These are phyloP conservation scores for Fusarium compactum DNA, from an alignment of 2,329 filamentous ascomycete species.

Conservation along the genomic window DNA sequence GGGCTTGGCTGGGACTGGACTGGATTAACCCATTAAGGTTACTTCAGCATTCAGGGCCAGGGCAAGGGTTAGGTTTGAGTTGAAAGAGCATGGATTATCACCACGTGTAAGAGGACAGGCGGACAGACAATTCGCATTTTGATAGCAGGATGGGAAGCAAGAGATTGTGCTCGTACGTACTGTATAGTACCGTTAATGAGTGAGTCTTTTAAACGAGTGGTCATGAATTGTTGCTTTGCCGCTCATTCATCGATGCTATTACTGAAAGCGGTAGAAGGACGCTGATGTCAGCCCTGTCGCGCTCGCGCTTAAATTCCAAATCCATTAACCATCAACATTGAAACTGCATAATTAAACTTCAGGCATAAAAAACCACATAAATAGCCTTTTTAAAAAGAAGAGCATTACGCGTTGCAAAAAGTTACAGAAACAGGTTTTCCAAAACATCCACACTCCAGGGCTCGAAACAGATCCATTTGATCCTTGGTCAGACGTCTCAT, in stretches of 20 bases:
- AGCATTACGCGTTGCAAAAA: slow-evolving; percentile 15
- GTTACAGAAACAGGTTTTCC: slow-evolving; percentile 19
- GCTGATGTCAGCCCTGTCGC: slow-evolving; percentile 28
- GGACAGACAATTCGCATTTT: slow-evolving; percentile 2
- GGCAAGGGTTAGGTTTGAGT: slow-evolving; percentile 29
- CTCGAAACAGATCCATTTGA: slow-evolving; percentile 30
- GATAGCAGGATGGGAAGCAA: slow-evolving; percentile 6
- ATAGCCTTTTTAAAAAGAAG: background rate
- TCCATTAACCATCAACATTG: background rate
- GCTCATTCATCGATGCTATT: background rate
- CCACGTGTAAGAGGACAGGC: slow-evolving; percentile 35
- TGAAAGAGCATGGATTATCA: slow-evolving; percentile 29
- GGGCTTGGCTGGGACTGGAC: slow-evolving; percentile 16
- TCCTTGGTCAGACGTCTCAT: slow-evolving; percentile 20
- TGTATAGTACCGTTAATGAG: background rate
- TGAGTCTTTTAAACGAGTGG: slow-evolving; percentile 9
- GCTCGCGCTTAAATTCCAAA: slow-evolving; percentile 25
- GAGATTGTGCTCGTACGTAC: background rate
- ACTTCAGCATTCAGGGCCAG: slow-evolving; percentile 30
- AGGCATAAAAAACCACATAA: slow-evolving; percentile 18
- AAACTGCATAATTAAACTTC: slow-evolving; percentile 21
- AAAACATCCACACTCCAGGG: slow-evolving; percentile 18
- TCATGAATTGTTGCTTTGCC: background rate
- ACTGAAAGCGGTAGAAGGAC: slow-evolving; percentile 2
- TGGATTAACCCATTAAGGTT: slow-evolving; percentile 22